Conservation (phyloP, 2,329 filamentous ascomycete species). For the Teratosphaeria pseudoeucalypti region DNA sequence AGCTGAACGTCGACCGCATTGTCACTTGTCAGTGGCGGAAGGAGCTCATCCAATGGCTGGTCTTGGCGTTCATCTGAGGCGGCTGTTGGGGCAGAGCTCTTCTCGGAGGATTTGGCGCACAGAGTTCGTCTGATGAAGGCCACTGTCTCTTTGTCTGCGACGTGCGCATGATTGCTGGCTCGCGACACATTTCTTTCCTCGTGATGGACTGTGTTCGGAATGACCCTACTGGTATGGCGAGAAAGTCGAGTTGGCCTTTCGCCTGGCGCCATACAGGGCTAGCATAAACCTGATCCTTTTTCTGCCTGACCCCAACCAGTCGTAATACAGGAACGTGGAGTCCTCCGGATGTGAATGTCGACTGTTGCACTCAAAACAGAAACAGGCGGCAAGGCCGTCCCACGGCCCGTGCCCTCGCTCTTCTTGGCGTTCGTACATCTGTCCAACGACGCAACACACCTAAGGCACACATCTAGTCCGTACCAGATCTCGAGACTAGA, state of each 20-base stretch:
- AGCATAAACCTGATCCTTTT: not conserved
- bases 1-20: conserved; percentile 90
- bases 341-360: not conserved
- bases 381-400: not conserved
- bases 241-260: conserved; percentile 4
- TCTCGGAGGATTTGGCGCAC: conserved; percentile 35
- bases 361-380: too few relatives aligned
- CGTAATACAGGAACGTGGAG: not conserved
- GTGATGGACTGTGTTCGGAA: not conserved
- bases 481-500: not conserved
- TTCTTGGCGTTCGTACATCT: not conserved
- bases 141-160: not conserved
- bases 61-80: not conserved
- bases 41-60: conserved; percentile 63
- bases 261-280: conserved; percentile 13
- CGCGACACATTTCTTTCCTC: not conserved
- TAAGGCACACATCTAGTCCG: not conserved
- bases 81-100: not conserved
- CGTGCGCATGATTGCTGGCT: not conserved
- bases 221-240: conserved; percentile 7
- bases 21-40: conserved; percentile 86
- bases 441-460: not conserved
- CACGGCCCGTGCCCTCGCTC: not conserved
- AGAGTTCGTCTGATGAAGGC: conserved; percentile 74
- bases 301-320: not conserved